Evolutionary conservation across 257 asterid genomes (phyloP).

Genomic region (Capsicum chinense): DNA sequence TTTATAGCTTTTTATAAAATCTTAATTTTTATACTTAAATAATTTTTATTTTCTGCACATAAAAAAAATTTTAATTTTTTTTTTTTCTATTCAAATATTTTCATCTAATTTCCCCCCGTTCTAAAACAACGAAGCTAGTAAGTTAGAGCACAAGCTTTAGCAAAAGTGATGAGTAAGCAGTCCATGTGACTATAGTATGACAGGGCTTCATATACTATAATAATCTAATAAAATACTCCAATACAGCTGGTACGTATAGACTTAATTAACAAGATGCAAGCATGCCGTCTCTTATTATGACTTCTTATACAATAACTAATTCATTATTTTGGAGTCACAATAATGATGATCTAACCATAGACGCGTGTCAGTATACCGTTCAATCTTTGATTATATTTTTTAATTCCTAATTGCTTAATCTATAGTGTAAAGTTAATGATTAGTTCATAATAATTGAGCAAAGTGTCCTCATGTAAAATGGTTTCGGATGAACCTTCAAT

Average conservation of each 20-base stretch:
- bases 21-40: too few relatives aligned
- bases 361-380: background rate
- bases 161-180: background rate
- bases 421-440: background rate
- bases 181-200: background rate
- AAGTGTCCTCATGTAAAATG: background rate
- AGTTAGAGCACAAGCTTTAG: background rate
- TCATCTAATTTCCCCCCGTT: background rate
- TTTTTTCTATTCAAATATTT: too few relatives aligned
- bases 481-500: background rate
- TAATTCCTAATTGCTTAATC: too few relatives aligned
- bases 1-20: too few relatives aligned
- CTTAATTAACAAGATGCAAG: background rate
- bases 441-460: background rate
- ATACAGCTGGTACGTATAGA: background rate
- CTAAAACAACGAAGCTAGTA: background rate
- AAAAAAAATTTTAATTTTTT: too few relatives aligned
- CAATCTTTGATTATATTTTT: constrained; percentile 3
- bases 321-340: background rate
- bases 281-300: background rate
- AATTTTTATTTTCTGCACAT: too few relatives aligned
- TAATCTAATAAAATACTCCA: background rate
- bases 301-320: background rate
- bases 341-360: background rate
- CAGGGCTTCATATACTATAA: too few relatives aligned